Base-by-base conservation (phyloP, 139 green algal genomes). In the Zygnema circumcarinatum region DNA sequence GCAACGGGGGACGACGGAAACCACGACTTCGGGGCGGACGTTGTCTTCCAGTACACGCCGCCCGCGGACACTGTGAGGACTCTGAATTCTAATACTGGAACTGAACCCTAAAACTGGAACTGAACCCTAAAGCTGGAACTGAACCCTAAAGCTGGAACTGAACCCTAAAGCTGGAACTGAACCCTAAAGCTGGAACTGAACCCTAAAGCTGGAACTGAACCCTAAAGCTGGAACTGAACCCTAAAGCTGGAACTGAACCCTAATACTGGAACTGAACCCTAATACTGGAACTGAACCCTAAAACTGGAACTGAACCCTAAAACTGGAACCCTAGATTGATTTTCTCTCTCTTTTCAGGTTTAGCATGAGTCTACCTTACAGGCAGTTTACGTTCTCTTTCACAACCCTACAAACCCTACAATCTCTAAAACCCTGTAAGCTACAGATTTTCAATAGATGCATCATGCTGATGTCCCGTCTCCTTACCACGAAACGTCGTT, bases 1-100 rank as follows among this genome's bases (percentile, higher is more conserved):
- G 74, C 25, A 25, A 40, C 29, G 25, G 72, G 72, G 22, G 1
- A 32, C 0, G 72, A 52, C 40, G 33, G 2, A 3, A 83, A 39
- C 72, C 74, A 87, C 29, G 74, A 73, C n/a, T 72, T 39, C 2
- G 83, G 74, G 25, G 47, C 83, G 2, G 83, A 88, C 29, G 83
- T 88, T 33, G 75, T 88, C 0, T 88, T 79, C 41, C n/a, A 41
- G 2, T 88, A 87, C 41, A 88, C 83, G 0, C 29, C 81, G 1
- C 81, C 81, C 72, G 29, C 36, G 3, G 2, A 84, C 69, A 84
- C 83, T 53, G 42, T 83, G 68, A 52, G 68, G 31, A 31, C n/a
- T n/a, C n/a, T n/a, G n/a, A n/a, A n/a, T n/a, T n/a, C 25, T 31
- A 1, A 79, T 0, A 35, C 1, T 31, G 1, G 25, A 54, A 25